Conservation (phyloP, 2,329 filamentous ascomycete genomes). For the Trichoderma brevicompactum region DNA sequence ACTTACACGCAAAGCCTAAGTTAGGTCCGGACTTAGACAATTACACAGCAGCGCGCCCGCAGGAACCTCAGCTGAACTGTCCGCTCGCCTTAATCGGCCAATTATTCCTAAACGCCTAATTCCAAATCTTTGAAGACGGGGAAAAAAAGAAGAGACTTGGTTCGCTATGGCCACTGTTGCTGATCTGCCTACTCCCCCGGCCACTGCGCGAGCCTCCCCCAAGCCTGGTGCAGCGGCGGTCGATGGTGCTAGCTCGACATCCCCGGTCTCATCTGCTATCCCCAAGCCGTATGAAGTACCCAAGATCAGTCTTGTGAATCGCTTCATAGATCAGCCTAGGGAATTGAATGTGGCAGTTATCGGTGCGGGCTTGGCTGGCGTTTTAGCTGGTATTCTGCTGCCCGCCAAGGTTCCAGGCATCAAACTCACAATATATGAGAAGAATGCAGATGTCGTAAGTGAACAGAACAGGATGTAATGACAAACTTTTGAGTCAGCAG, state of each 20-base stretch:
- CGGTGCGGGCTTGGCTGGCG: conserved; percentile 44
- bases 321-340: conserved; percentile 44
- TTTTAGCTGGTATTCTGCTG: conserved; percentile 65
- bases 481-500: not conserved
- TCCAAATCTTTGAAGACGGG: not conserved
- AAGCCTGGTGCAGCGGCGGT: not conserved
- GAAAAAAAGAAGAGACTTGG: not conserved
- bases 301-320: conserved; percentile 34
- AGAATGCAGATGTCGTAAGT: conserved; percentile 68
- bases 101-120: conserved; percentile 14
- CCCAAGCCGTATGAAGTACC: conserved; percentile 25
- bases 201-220: conserved; percentile 17
- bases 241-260: not conserved
- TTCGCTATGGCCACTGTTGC: conserved; percentile 14
- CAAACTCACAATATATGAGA: conserved; percentile 68
- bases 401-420: conserved; percentile 71
- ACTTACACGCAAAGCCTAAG: conserved; percentile 14
- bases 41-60: conserved; percentile 6
- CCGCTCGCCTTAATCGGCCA: not conserved
- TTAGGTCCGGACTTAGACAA: not conserved
- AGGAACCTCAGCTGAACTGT: not conserved
- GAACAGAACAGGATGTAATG: not conserved
- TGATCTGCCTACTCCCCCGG: conserved; percentile 25
- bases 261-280: not conserved
- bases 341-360: conserved; percentile 43